These are phyloP conservation scores for Paraleonurus japonicus DNA, from an alignment of 257 asterid species.

Conservation along the genomic window DNA sequence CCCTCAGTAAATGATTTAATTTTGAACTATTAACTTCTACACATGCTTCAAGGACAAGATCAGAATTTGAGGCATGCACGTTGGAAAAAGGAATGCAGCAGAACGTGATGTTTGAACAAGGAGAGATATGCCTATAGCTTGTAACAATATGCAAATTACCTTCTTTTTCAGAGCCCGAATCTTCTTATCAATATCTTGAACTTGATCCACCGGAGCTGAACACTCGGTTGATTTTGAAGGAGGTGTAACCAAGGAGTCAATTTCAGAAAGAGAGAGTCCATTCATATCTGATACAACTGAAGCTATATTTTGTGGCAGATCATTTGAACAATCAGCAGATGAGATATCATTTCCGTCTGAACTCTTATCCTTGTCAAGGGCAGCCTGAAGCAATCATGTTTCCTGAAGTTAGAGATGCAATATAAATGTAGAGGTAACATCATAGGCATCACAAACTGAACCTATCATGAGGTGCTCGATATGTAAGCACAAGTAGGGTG, in stretches of 20 bases:
- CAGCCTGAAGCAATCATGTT: slow-evolving; percentile 53
- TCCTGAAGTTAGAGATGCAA: slow-evolving; percentile 7
- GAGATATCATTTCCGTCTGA: slow-evolving; percentile 41
- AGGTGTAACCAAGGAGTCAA: slow-evolving; percentile 38
- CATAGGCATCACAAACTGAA: background rate
- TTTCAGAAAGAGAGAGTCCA: slow-evolving; percentile 54
- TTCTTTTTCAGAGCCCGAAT: slow-evolving; percentile 92
- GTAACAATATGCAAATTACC: slow-evolving; percentile 40
- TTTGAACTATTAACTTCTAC: background rate
- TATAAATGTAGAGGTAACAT: background rate
- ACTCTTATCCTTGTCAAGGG: slow-evolving; percentile 54
- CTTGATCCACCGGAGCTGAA: slow-evolving; percentile 50
- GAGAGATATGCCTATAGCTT: background rate
- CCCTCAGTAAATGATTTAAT: background rate
- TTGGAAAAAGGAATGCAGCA: background rate
- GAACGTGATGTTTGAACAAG: slow-evolving; percentile 1
- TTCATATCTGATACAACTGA: slow-evolving; percentile 60
- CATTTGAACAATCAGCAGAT: slow-evolving; percentile 43
- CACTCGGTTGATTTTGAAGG: slow-evolving; percentile 48
- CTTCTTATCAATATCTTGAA: slow-evolving; percentile 79
- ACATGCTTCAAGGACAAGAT: background rate
- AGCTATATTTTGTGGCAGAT: slow-evolving; percentile 39
- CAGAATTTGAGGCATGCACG: background rate
- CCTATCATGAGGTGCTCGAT: background rate
- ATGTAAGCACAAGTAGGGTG: background rate